Base-by-base conservation (phyloP, 148 eudicot genomes). In the Dianthus caryophyllus region DNA sequence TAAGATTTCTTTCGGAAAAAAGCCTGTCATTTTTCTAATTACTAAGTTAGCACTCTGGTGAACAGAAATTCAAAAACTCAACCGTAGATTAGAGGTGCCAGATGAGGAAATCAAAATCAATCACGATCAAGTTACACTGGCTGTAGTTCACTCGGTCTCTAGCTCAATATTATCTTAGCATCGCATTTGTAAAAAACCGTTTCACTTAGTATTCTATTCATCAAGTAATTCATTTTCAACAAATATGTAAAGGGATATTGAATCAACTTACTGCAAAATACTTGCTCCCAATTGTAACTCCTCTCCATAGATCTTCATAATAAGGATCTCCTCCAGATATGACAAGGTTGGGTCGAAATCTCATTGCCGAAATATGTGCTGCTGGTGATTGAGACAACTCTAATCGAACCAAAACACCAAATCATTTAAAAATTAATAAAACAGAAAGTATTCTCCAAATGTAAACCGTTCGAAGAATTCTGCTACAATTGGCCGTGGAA, bases 341-440 rank as follows among this genome's bases (percentile, higher is more conserved):
- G 64, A 93, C 85, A 71, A 93, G 81, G 71, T 93, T 93, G 61
- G 98, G 98, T 14, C 98, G 96, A 65, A 93, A 93, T 77, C 89
- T 84, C 80, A 55, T 80, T 57, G 96, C 65, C 48, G 79, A 73
- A 39, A 89, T 81, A 75, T 78, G 76, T 59, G 64, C 41, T 10
- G 58, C 77, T 58, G 72, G 75, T 54, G 79, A 78, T 61, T 16
- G 59, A 51, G 58, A 76, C 69, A 60, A 43, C 75, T 79, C 87
- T 89, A 73, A 57, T 24, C 74, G 65, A 70, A 70, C n/a, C 54
- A 47, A 57, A 26, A 56, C n/a, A 39, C 21, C 11, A 43, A 72
- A 33, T n/a, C 49, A 57, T 17, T 14, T 46, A 22, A 48, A 13
- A 43, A 65, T 22, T n/a, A 36, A 46, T 22, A 20, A 56, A 22